Evolutionary conservation across 306 rosid species (phyloP), one percentile per base, ranked within the genome.

Genomic region (Glycine tomentella): DNA sequence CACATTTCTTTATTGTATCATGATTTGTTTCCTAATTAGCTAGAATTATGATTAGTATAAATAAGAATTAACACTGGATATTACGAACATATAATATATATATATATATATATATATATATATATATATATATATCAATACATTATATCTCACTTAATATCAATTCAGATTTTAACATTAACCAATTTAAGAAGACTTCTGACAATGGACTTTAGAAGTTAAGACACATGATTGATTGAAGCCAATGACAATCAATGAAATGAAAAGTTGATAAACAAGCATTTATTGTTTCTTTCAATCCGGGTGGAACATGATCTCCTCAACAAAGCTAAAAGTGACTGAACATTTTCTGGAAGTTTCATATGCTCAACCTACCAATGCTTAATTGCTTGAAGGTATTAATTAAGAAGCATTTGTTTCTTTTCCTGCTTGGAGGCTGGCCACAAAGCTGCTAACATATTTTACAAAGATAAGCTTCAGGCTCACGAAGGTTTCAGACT

Each of bases 401-500:
- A 38, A 64, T 64, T 48, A 38, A 8, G 5, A 58, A 68, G 36
- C 46, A 48, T 63, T 69, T 61, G 69, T 69, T 16, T 48, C 61
- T 55, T 70, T 76, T 65, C 73, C 9, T 44, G 61, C 79, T 55
- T 58, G 63, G 42, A 72, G 77, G 50, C 31, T 67, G 34, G 72
- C 50, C 85, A 72, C 7, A 57, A 62, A 40, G 25, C 69, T 58
- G 78, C 77, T 64, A 52, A 68, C 69, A 66, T 66, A 49, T 16
- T 68, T 67, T 74, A 51, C 55, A 70, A 76, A 33, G 64, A 51
- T 56, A 66, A 2, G 0, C 51, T 46, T 57, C 56, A 57, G 76
- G 56, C 73, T 33, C 63, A 52, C 50, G 84, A 79, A 73, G 80
- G 76, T 17, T 58, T 65, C 71, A 72, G 69, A 50, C 66, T 33